Evolutionary conservation across 148 eudicot species (phyloP).

Genomic region (Silene uniflora): DNA sequence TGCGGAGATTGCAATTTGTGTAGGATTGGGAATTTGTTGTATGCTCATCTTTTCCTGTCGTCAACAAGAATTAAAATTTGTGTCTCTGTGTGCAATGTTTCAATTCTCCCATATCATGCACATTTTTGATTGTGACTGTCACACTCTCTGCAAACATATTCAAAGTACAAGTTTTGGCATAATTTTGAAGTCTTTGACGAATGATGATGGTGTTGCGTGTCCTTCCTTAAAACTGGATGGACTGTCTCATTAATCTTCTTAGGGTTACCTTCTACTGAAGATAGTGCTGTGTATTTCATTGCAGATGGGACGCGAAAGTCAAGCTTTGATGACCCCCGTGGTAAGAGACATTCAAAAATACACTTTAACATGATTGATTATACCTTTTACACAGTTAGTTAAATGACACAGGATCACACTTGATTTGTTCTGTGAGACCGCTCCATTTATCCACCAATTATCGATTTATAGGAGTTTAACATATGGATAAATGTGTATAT

Average conservation of each 20-base stretch:
- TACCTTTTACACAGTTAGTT: not conserved
- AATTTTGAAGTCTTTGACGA: not conserved
- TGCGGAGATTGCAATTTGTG: not conserved
- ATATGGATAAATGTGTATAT: too few relatives aligned
- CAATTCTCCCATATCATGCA: not conserved
- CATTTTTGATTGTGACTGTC: not conserved
- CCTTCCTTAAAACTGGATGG: not conserved
- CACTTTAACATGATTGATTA: not conserved
- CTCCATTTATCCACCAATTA: too few relatives aligned
- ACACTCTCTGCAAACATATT: not conserved
- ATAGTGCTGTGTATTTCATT: slow-evolving; percentile 5
- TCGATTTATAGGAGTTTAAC: too few relatives aligned
- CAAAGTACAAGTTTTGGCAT: not conserved
- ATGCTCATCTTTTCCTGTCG: not conserved
- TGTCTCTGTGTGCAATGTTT: not conserved
- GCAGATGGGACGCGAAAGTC: slow-evolving; percentile 36
- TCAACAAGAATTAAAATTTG: not conserved
- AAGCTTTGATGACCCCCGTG: slow-evolving; percentile 1
- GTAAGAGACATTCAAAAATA: slow-evolving; percentile 15
- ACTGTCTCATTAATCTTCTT: too few relatives aligned
- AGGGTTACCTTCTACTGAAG: not conserved
- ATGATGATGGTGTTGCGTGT: not conserved
- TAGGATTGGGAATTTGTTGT: too few relatives aligned
- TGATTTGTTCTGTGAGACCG: too few relatives aligned
- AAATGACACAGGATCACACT: too few relatives aligned